Conservation (phyloP, 768 basidiomycete species). For the Ramaria rubella region DNA sequence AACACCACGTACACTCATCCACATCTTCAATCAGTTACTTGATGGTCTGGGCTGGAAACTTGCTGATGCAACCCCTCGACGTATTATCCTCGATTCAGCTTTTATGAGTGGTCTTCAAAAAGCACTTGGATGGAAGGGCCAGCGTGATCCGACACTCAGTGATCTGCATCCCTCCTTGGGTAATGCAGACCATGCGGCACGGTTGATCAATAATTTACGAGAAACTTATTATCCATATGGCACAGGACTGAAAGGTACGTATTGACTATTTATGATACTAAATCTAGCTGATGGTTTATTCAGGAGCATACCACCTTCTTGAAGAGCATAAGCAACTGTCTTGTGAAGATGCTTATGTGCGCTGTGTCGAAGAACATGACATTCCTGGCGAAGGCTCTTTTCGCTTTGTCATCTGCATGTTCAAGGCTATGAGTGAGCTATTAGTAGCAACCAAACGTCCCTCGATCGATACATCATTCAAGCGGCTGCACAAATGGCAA, state of each 20-base stretch:
- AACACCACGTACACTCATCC: slow-evolving; percentile 9
- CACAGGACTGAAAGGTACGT: slow-evolving; percentile 23
- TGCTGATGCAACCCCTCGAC: slow-evolving; percentile 23
- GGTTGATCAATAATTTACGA: slow-evolving; percentile 20
- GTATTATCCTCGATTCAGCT: slow-evolving; percentile 20
- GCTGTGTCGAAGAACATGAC: slow-evolving; percentile 16
- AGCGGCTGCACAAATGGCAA: slow-evolving; percentile 14
- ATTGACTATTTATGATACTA: background rate
- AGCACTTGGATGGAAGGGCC: slow-evolving; percentile 16
- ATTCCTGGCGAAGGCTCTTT: slow-evolving; percentile 12
- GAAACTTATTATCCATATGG: slow-evolving; percentile 17
- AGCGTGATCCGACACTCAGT: slow-evolving; percentile 11
- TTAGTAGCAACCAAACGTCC: slow-evolving; percentile 12
- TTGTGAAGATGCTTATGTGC: slow-evolving; percentile 16
- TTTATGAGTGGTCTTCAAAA: slow-evolving; percentile 17
- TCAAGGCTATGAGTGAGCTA: slow-evolving; percentile 14
- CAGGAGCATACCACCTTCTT: slow-evolving; percentile 11
- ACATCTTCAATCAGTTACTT: slow-evolving; percentile 16
- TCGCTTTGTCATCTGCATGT: slow-evolving; percentile 22
- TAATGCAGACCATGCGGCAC: slow-evolving; percentile 21
- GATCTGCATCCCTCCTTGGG: slow-evolving; percentile 19
- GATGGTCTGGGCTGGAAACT: slow-evolving; percentile 21
- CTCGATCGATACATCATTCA: slow-evolving; percentile 18
- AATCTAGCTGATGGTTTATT: background rate
- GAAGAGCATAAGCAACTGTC: slow-evolving; percentile 10